Evolutionary conservation across 768 basidiomycete species (phyloP), one percentile per base, ranked within the genome.

Genomic region (Leccinum disarticulatum): DNA sequence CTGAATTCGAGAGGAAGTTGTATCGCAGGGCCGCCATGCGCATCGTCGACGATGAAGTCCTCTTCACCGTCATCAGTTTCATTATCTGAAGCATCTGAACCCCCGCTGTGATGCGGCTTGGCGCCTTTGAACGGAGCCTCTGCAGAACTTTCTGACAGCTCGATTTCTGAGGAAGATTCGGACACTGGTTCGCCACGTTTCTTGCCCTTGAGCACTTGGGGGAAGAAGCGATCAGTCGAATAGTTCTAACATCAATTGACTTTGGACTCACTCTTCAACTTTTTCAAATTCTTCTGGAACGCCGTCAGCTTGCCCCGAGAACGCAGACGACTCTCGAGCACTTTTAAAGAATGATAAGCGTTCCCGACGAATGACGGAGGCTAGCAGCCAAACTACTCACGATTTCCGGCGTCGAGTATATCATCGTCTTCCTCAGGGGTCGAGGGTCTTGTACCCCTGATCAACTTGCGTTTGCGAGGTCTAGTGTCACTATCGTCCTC

Each of bases 1-100:
- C 91, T 93, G 75, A 92, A 96, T 66, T 88, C 83, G 54, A 79
- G 78, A 9, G 91, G 92, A n/a, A 93, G 78, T 36, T 80, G 73
- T 19, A 81, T 72, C 4, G 70, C 67, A 0, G 68, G 76, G 27
- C 60, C 70, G 8, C 70, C 77, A 25, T 72, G 66, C 52, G 71
- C 71, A 59, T 87, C 89, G 38, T 91, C 84, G 33, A 91, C 86
- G 61, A 91, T 90, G 35, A 74, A 77, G 57, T 72, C 67, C 2
- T 66, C 63, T 43, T 68, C 64, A n/a, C 35, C 27, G 48, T 41
- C 61, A 30, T 63, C 61, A 13, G 74, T 74, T 55, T 69, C 72
- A 36, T 76, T 74, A n/a, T 73, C 70, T 30, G 76, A 64, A 5
- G 56, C 71, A 51, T 76, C 76, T 13, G 80, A 79, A 43, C 74